These are phyloP conservation scores for Aspergillus brasiliensis DNA, from an alignment of 2,329 filamentous ascomycete species.

Conservation along the genomic window DNA sequence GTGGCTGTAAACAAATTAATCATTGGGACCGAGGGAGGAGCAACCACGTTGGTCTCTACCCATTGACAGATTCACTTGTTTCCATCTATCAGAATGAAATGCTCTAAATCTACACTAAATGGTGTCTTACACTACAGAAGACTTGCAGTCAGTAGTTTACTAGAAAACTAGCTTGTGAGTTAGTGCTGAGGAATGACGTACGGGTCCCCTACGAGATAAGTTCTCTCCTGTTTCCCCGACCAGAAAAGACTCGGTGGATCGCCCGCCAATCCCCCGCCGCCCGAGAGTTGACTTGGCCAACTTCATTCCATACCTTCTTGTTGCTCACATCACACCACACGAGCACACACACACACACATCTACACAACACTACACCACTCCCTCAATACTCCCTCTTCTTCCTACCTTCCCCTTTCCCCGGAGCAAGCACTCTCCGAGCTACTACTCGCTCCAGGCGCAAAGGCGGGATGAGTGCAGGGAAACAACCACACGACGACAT, in stretches of 20 bases:
- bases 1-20: constrained; percentile 1
- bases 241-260: not conserved
- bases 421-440: too few relatives aligned
- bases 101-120: too few relatives aligned
- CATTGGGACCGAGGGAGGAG: not conserved
- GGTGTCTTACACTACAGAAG: too few relatives aligned
- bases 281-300: not conserved
- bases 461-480: constrained; percentile 41
- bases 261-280: constrained; percentile 2
- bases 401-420: not conserved
- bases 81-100: too few relatives aligned
- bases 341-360: too few relatives aligned
- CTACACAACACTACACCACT: not conserved
- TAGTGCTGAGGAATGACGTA: constrained; percentile 4
- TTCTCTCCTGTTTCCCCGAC: too few relatives aligned
- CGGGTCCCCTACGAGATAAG: not conserved
- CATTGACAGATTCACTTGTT: not conserved
- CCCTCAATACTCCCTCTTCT: not conserved
- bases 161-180: too few relatives aligned
- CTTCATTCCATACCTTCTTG: not conserved
- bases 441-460: constrained; percentile 24
- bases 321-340: not conserved
- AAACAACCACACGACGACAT: constrained; percentile 20
- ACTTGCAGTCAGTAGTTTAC: too few relatives aligned
- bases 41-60: not conserved